These are phyloP conservation scores for Rhododendron griersonianum DNA, from an alignment of 148 eudicot species.

Conservation along the genomic window DNA sequence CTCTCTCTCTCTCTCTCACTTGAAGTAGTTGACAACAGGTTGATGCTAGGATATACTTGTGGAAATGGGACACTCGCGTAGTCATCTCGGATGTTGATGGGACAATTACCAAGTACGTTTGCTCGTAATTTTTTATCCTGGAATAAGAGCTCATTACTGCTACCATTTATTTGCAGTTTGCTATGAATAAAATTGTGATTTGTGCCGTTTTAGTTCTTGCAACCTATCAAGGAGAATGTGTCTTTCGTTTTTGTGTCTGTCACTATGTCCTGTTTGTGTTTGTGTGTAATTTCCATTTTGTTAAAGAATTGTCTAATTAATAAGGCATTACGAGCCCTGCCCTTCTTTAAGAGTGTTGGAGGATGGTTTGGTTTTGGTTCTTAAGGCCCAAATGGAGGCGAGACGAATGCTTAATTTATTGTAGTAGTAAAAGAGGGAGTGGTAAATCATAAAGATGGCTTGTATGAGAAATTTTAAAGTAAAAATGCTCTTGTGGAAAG, in stretches of 20 bases:
- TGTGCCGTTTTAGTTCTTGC: not conserved
- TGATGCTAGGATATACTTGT: constrained; percentile 84
- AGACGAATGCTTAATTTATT: not conserved
- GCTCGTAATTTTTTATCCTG: not conserved
- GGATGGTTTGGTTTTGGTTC: not conserved
- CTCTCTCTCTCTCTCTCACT: not conserved
- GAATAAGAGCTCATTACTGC: not conserved
- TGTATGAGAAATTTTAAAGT: not conserved
- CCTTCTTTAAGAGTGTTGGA: not conserved
- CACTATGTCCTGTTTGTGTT: not conserved
- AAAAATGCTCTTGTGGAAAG: not conserved
- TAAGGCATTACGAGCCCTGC: not conserved
- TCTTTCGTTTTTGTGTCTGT: not conserved
- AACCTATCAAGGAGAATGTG: not conserved
- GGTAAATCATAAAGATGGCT: not conserved
- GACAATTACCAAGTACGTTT: constrained; percentile 85
- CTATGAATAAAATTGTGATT: not conserved
- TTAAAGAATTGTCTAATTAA: not conserved
- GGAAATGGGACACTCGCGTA: constrained; percentile 84
- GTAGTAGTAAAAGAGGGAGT: not conserved
- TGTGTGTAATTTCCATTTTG: not conserved
- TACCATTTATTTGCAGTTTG: not conserved
- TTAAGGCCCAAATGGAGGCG: not conserved
- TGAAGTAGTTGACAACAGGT: constrained; percentile 40
- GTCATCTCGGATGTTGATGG: constrained; percentile 99